Evolutionary conservation across 2,329 filamentous ascomycete genomes (phyloP).

Genomic region (Aureobasidium musti): DNA sequence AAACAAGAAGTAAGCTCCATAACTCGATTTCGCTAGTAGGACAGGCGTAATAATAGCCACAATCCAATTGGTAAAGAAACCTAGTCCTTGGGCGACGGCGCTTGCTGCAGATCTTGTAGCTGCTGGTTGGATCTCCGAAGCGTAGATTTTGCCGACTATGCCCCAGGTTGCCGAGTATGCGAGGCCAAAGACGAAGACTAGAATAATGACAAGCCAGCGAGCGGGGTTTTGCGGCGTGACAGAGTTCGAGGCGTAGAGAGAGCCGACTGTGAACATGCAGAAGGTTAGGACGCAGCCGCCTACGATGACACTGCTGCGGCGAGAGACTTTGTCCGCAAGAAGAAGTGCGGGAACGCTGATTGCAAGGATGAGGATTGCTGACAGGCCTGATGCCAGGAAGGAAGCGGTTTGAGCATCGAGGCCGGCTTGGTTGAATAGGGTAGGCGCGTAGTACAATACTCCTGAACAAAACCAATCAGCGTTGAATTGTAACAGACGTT

Average conservation of each 20-base stretch:
- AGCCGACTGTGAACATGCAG: conserved; percentile 58
- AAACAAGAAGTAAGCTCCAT: conserved; percentile 42
- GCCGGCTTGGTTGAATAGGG: conserved; percentile 60
- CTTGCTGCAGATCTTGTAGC: conserved; percentile 57
- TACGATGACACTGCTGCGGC: conserved; percentile 55
- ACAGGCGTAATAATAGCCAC: conserved; percentile 51
- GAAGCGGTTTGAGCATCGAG: conserved; percentile 53
- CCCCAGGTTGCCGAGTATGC: conserved; percentile 55
- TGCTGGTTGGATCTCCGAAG: conserved; percentile 59
- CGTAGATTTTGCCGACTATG: conserved; percentile 59
- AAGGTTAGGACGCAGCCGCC: conserved; percentile 55
- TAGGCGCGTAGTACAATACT: conserved; percentile 56
- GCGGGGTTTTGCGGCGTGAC: conserved; percentile 35
- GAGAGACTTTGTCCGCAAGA: conserved; percentile 58
- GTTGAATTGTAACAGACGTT: too few species aligned
- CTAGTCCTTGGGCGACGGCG: conserved; percentile 55
- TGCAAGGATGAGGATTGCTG: conserved; percentile 57
- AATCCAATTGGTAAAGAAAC: conserved; percentile 50
- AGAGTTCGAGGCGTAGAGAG: conserved; percentile 50
- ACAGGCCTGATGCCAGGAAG: conserved; percentile 62
- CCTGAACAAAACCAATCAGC: not conserved
- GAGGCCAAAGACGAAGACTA: conserved; percentile 53
- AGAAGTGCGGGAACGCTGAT: conserved; percentile 58
- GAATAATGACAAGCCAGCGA: conserved; percentile 54
- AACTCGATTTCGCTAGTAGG: conserved; percentile 48